Evolutionary conservation across 2,329 filamentous ascomycete genomes (phyloP), one percentile per base, ranked within the genome.

Genomic region (Aspergillus versicolor): DNA sequence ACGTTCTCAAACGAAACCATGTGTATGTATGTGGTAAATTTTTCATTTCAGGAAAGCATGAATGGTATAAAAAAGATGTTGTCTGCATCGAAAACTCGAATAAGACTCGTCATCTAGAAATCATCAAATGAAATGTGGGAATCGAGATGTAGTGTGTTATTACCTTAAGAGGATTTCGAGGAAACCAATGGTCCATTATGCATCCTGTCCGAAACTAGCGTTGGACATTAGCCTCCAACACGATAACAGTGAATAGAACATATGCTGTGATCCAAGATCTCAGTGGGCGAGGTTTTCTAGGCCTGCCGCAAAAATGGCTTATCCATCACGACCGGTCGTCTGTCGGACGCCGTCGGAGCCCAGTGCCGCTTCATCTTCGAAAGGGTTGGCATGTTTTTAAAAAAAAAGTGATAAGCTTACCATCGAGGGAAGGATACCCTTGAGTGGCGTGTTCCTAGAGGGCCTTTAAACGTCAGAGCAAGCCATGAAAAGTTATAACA

Each of bases 231-330:
- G 70, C 65, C 63, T 64, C 62, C 58, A 62, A 61, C 62, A 62
- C 59, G 57, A 60, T 49, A 38, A 8, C n/a, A 12, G n/a, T 53
- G 21, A 24, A 47, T 40, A 40, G 27, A 52, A 34, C 30, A 40
- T 54, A 19, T 57, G 38, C 21, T 24, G 37, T 19, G 19, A 19
- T 15, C 17, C 12, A 17, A 21, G n/a, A 50, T 71, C 79, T 96
- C 92, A 96, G 92, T 93, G 90, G 92, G 90, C 91, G 87, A 96
- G 92, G 92, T 96, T 96, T 96, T 95, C 91, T 95, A 96, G 91
- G 92, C 92, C 91, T 96, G 91, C 90, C 91, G 78, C 91, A 90
- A 90, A 84, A 79, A 72, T 57, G 90, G 91, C 91, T 85, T 89
- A 85, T 86, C 92, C 90, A 81, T 92, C 91, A 91, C 86, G 86